Percentiles rank a stretch among this genome's conserved stretches.
Conservation (phyloP, 2,329 filamentous ascomycete species). For the Xylaria hypoxylon region DNA sequence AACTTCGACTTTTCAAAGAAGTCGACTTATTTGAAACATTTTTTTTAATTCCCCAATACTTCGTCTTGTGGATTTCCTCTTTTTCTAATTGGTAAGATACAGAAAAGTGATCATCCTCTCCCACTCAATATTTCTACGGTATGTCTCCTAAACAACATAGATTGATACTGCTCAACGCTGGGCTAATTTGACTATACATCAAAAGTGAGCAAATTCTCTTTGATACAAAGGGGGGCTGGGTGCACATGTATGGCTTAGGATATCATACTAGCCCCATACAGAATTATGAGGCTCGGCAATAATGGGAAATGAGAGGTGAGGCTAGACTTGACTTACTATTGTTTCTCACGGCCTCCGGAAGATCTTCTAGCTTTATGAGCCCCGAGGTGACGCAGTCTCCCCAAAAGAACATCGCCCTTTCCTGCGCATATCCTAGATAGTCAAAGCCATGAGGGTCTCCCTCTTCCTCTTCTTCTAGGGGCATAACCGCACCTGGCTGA, state of each 20-base stretch:
- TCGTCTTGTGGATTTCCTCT: background rate
- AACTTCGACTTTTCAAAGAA: slow-evolving; percentile 5
- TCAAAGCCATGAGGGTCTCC: slow-evolving; percentile 79
- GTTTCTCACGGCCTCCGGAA: slow-evolving; percentile 74
- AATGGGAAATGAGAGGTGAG: slow-evolving; percentile 49
- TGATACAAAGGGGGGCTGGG: background rate
- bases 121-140: background rate
- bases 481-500: slow-evolving; percentile 23
- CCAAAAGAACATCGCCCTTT: slow-evolving; percentile 93
- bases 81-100: slow-evolving; percentile 6
- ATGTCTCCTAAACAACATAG: background rate
- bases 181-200: slow-evolving; percentile 29
- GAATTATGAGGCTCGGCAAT: background rate
- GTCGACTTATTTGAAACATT: background rate
- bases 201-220: slow-evolving; percentile 17
- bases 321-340: slow-evolving; percentile 78
- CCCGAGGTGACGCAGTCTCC: slow-evolving; percentile 86
- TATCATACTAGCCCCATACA: background rate
- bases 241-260: background rate
- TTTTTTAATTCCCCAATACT: background rate
- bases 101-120: background rate
- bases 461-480: slow-evolving; percentile 57
- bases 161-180: slow-evolving; percentile 13
- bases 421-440: slow-evolving; percentile 90
- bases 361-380: slow-evolving; percentile 77